Evolutionary conservation across 805 yeast species (phyloP).

Genomic region (Cyberlindnera maclurae): DNA sequence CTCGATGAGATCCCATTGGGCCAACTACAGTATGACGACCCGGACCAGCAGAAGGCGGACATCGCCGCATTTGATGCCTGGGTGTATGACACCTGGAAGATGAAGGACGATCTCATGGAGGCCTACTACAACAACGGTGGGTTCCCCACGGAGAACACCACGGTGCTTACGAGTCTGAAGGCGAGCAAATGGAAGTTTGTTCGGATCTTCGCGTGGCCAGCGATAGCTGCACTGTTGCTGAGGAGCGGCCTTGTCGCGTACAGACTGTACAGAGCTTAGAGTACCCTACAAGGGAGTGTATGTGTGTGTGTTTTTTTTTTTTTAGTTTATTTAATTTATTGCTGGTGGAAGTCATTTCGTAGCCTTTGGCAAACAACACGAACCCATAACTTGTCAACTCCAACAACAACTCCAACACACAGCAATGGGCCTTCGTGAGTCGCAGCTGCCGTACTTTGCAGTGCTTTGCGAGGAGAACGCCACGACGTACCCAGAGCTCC

Average conservation of each 20-base stretch:
- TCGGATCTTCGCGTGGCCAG: slow-evolving; percentile 28
- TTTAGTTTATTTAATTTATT: too few relatives aligned
- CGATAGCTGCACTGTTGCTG: slow-evolving; percentile 16
- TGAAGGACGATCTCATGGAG: slow-evolving; percentile 71
- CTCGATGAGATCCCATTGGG: slow-evolving; percentile 60
- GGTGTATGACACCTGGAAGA: slow-evolving; percentile 67
- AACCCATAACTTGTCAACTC: too few relatives aligned
- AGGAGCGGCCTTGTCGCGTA: slow-evolving; percentile 3
- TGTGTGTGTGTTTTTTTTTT: too few relatives aligned
- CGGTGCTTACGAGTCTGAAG: slow-evolving; percentile 13
- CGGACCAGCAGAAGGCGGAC: slow-evolving; percentile 32
- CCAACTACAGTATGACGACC: slow-evolving; percentile 37
- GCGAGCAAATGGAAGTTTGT: slow-evolving; percentile 22
- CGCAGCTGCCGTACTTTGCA: slow-evolving; percentile 17
- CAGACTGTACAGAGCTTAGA: too few relatives aligned
- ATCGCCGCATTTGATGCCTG: slow-evolving; percentile 58
- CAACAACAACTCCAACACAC: neutral
- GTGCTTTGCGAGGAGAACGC: slow-evolving; percentile 9
- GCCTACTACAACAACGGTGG: slow-evolving; percentile 48
- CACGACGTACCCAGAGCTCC: slow-evolving; percentile 20
- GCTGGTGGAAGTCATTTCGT: too few relatives aligned
- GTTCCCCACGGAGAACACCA: slow-evolving; percentile 27
- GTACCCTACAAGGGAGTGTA: too few relatives aligned
- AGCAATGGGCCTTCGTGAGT: neutral
- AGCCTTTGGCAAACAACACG: too few relatives aligned